phyloP scores from a whole-genome alignment of 331 rosid species.

The Malus hybrid region DNA sequence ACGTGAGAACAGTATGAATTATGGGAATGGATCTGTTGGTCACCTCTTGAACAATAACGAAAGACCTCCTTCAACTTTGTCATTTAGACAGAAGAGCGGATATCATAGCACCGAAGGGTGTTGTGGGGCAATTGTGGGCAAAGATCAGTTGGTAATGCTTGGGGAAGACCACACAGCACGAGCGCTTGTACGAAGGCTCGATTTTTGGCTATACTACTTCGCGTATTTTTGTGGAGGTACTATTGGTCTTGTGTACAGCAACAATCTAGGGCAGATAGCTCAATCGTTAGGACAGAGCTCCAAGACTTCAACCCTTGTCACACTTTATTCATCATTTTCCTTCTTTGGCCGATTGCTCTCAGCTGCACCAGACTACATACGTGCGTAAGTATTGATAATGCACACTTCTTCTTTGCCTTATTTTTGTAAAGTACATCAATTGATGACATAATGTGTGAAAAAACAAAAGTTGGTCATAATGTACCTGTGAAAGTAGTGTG shows the following conservation, averaged over 20 bases:
- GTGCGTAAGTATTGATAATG: conserved; percentile 44
- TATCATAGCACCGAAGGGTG: conserved; percentile 25
- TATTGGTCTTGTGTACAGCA: conserved; percentile 93
- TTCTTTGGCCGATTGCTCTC: conserved; percentile 97
- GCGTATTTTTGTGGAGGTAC: conserved; percentile 95
- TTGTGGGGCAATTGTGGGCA: conserved; percentile 27
- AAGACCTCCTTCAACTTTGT: neutral
- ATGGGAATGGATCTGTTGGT: conserved; percentile 24
- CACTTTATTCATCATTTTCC: conserved; percentile 83
- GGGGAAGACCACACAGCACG: conserved; percentile 81
- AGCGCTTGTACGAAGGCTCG: conserved; percentile 45
- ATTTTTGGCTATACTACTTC: conserved; percentile 83
- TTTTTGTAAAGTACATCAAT: neutral
- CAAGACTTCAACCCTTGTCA: conserved; percentile 50
- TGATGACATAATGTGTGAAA: neutral
- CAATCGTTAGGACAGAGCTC: conserved; percentile 69
- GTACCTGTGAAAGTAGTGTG: neutral
- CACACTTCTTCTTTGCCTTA: neutral
- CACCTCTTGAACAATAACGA: conserved; percentile 14
- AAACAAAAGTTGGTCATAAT: no score
- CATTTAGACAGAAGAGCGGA: conserved; percentile 17
- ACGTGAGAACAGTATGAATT: conserved; percentile 26
- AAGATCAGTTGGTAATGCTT: conserved; percentile 62
- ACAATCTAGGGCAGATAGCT: conserved; percentile 91
- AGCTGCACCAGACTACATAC: conserved; percentile 80